Conservation (phyloP, 192 early-diverging fungal genomes). For the Coemansia sp. region DNA sequence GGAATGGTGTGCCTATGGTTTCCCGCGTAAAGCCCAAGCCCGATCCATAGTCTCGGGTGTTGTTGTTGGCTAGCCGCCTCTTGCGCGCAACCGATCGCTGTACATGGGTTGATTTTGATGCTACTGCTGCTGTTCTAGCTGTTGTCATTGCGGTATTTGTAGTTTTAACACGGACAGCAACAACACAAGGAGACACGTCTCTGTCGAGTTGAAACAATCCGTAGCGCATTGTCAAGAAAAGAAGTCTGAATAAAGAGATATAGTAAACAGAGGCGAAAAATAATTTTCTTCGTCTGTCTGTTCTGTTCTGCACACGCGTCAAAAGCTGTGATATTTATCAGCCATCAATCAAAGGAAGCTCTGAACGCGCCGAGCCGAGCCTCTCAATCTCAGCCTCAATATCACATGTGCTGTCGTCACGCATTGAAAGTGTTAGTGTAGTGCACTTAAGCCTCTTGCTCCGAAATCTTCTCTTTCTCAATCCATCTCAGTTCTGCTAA, state of each 20-base stretch:
- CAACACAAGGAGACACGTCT: not conserved
- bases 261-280: not conserved
- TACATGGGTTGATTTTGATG: not conserved
- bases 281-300: not conserved
- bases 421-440: too few relatives aligned
- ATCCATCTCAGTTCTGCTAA: not conserved
- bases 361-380: too few relatives aligned
- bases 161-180: not conserved
- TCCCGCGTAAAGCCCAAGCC: slow-evolving; percentile 8
- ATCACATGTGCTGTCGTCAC: too few relatives aligned
- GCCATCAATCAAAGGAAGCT: too few relatives aligned
- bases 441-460: not conserved
- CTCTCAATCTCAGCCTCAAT: too few relatives aligned
- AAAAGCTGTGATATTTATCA: too few relatives aligned
- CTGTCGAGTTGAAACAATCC: slow-evolving; percentile 2
- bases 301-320: too few relatives aligned
- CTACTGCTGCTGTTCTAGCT: too few relatives aligned
- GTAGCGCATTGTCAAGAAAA: slow-evolving; percentile 3
- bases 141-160: not conserved
- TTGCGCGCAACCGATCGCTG: not conserved
- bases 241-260: not conserved
- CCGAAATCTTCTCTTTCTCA: not conserved
- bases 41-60: not conserved
- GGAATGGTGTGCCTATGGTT: slow-evolving; percentile 23
- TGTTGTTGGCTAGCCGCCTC: not conserved